Percentiles rank a stretch among this genome's conserved stretches.
Evolutionary conservation across 805 yeast genomes (phyloP).

Genomic region (Candida manassasensis): DNA sequence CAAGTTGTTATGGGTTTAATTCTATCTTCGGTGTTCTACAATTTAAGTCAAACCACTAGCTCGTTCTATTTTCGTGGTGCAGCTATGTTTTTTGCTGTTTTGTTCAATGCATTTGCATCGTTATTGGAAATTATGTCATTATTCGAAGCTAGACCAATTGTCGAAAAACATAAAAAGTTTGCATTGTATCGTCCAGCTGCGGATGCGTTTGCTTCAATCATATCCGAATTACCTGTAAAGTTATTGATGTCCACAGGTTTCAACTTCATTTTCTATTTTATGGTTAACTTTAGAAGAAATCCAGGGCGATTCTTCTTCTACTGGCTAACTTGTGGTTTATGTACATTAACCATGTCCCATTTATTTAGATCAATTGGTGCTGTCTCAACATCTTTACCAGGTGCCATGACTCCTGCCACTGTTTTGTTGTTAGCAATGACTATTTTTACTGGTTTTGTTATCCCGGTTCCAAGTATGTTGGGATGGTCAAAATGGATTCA

Average conservation of each 20-base stretch:
- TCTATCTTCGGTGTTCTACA: conserved; percentile 57
- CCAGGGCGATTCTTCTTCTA: conserved; percentile 37
- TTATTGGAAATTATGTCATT: conserved; percentile 56
- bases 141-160: conserved; percentile 59
- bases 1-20: conserved; percentile 54
- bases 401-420: conserved; percentile 43
- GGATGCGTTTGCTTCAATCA: conserved; percentile 59
- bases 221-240: conserved; percentile 64
- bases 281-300: conserved; percentile 40
- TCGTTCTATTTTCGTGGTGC: conserved; percentile 65
- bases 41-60: conserved; percentile 43
- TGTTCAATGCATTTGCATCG: conserved; percentile 58
- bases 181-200: conserved; percentile 72
- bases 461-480: conserved; percentile 43
- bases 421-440: conserved; percentile 48
- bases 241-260: conserved; percentile 26
- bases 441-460: conserved; percentile 48
- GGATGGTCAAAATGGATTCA: conserved; percentile 62
- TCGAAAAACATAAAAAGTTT: conserved; percentile 66
- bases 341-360: conserved; percentile 39
- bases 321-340: conserved; percentile 26
- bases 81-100: conserved; percentile 53
- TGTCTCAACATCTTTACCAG: conserved; percentile 35
- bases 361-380: conserved; percentile 40
- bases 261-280: conserved; percentile 39